Base-by-base conservation (phyloP, 2,329 filamentous ascomycete species). In the Colletotrichum sojae region DNA sequence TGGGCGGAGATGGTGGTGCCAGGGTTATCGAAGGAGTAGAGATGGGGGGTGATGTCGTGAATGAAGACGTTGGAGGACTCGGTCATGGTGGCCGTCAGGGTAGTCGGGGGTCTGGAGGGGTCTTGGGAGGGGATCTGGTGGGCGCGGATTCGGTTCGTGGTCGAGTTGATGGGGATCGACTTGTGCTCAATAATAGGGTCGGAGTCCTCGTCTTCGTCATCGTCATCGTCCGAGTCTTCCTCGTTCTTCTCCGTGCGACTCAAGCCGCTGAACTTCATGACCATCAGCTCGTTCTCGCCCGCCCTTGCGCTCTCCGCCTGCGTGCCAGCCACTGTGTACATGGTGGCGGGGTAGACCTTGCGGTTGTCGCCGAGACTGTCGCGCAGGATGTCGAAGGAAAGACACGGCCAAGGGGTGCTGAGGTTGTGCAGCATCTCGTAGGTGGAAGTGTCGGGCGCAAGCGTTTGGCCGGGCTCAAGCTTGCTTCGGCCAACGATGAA, bases 391-490 rank as follows among this genome's bases (percentile, higher is more conserved):
- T 98, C 96, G 81, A 98, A 97, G 2, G 95, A 98, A 16, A 99
- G 88, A 79, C 96, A 99, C 3, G 96, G 96, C 96, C 96, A 99
- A 1, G 94, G 94, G 8, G 95, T 95, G 80, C 92, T 96, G 72
- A 99, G 88, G 71, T 90, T 94, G 85, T 99, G 96, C 69, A 99
- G 90, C 94, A 99, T 97, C 79, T 98, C 92, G 84, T 99, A 99
- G 6, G 95, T 95, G n/a, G 93, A 94, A 68, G 93, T 87, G 81
- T 99, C 96, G 15, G 96, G 95, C 4, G 94, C 90, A 65, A 99
- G 88, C 5, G 94, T 95, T 85, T 98, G 94, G 75, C 94, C 95
- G 13, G 94, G 91, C 72, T 94, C 94, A 72, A 98, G 88, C 83
- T 96, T 95, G 80, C 94, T 94, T 76, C 96, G 90, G 72, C 96